A percentile compares a stretch with the other conserved stretches of the same genome.
Conservation (phyloP, 768 basidiomycete species). For the Suillus hirtellus region DNA sequence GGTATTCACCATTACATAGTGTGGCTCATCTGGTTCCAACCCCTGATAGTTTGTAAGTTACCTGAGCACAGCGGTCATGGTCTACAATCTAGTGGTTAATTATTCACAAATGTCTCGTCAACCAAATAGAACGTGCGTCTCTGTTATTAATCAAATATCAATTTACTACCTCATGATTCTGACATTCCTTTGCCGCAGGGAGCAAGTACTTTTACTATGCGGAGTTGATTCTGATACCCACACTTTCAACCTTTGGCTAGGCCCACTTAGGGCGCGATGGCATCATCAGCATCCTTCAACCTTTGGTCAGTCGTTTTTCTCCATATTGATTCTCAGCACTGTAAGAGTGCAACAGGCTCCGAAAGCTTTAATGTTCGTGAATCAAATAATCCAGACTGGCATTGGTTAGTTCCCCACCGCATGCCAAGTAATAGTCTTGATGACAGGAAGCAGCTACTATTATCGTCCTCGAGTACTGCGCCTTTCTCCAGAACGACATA, state of each 20-base stretch:
- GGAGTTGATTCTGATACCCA: background rate
- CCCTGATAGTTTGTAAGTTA: background rate
- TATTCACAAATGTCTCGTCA: background rate
- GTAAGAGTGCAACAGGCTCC: background rate
- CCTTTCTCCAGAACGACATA: too few species aligned
- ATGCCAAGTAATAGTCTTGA: too few species aligned
- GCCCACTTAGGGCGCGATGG: accelerated
- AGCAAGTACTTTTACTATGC: background rate
- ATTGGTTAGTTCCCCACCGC: too few species aligned
- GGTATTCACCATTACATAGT: background rate
- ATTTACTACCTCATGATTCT: background rate
- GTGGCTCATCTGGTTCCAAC: background rate
- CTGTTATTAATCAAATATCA: background rate
- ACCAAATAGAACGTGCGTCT: background rate
- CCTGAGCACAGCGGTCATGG: background rate
- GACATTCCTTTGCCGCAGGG: background rate
- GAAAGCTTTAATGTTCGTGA: background rate
- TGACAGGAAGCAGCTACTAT: too few species aligned
- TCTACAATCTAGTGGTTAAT: background rate
- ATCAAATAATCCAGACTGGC: too few species aligned
- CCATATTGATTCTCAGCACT: background rate
- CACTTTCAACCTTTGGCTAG: background rate
- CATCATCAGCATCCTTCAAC: background rate
- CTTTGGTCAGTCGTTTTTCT: background rate
- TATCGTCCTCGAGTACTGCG: too few species aligned